Evolutionary conservation across 192 early-diverging fungal genomes (phyloP).

Genomic region (Phycomyces blakesleeanus): DNA sequence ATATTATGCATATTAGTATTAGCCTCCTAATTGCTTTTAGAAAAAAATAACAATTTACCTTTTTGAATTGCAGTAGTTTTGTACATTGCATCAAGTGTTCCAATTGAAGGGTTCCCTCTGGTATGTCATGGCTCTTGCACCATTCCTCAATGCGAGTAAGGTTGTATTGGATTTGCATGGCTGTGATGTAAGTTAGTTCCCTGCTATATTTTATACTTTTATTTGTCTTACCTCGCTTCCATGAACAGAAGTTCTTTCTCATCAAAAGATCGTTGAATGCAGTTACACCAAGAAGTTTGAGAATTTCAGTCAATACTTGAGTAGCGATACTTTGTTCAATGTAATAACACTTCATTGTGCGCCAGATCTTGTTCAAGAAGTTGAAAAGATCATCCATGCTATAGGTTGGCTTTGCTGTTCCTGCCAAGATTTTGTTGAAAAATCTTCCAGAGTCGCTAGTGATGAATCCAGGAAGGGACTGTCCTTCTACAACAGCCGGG

Average conservation of each 20-base stretch:
- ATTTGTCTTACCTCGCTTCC: conserved; percentile 77
- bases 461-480: conserved; percentile 91
- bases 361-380: conserved; percentile 91
- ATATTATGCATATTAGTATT: not conserved
- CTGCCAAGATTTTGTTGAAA: conserved; percentile 84
- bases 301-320: conserved; percentile 92
- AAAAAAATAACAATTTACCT: no score
- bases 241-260: conserved; percentile 98
- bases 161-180: conserved; percentile 99
- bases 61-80: conserved; percentile 94
- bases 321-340: conserved; percentile 87
- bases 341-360: conserved; percentile 96
- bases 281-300: conserved; percentile 92
- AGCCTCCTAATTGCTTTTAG: no score
- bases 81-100: conserved; percentile 95
- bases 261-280: conserved; percentile 98
- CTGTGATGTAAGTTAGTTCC: conserved; percentile 24
- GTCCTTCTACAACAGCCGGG: conserved; percentile 93
- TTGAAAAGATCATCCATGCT: conserved; percentile 94
- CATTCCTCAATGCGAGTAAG: conserved; percentile 96
- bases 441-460: conserved; percentile 87
- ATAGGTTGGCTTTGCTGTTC: conserved; percentile 68
- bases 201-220: conserved; percentile 3
- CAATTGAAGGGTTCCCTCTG: conserved; percentile 85
- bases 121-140: conserved; percentile 93